Evolutionary conservation across 306 rosid species (phyloP).

Genomic region (Prunus mongolica): DNA sequence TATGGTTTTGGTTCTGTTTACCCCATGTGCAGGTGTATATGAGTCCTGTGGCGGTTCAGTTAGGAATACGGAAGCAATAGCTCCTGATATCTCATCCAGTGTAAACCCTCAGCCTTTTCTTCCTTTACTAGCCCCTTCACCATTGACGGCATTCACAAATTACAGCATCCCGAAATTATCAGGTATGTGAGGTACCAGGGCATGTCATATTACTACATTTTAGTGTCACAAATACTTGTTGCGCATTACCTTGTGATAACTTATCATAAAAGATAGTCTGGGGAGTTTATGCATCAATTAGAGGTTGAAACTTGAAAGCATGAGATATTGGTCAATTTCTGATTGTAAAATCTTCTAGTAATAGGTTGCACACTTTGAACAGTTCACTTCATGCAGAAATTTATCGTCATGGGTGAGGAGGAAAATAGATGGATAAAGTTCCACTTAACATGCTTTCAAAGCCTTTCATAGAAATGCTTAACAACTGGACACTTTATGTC

Average conservation of each 20-base stretch:
- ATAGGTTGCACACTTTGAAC: background rate
- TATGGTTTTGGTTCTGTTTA: background rate
- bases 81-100: constrained; percentile 40
- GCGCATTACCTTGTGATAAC: background rate
- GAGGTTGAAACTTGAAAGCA: background rate
- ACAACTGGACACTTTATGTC: background rate
- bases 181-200: constrained; percentile 26
- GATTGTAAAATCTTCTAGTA: background rate
- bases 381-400: background rate
- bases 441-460: background rate
- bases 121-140: constrained; percentile 58
- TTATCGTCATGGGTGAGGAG: background rate
- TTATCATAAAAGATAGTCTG: background rate
- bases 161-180: constrained; percentile 38
- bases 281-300: background rate
- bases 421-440: background rate
- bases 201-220: background rate
- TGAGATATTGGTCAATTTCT: background rate
- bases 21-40: constrained; percentile 30
- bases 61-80: constrained; percentile 12
- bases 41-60: constrained; percentile 21
- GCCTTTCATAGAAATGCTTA: background rate
- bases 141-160: constrained; percentile 46
- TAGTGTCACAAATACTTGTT: background rate
- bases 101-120: constrained; percentile 45